These are phyloP conservation scores for Trichomonascaceae sp. DNA, from an alignment of 1,139 yeast genomes.

Conservation along the genomic window DNA sequence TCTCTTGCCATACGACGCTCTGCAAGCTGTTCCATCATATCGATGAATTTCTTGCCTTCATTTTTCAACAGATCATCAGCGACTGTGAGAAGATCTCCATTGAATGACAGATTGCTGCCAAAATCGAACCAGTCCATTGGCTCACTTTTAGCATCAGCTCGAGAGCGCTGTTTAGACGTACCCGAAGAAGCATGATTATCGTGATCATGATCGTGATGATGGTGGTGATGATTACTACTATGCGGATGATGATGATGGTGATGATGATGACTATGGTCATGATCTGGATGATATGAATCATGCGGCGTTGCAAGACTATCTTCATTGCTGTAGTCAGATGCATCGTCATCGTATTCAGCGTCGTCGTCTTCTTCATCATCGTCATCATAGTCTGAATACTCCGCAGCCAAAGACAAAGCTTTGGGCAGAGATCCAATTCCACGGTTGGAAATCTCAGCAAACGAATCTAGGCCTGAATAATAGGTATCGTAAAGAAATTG, in stretches of 20 bases:
- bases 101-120: conserved; percentile 33
- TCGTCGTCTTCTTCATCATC: conserved; percentile 11
- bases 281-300: neutral
- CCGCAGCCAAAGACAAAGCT: conserved; percentile 2
- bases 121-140: conserved; percentile 29
- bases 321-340: neutral
- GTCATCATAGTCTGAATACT: conserved; percentile 9
- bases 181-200: conserved; percentile 13
- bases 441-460: conserved; percentile 19
- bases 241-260: conserved; percentile 13
- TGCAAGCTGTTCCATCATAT: conserved; percentile 70
- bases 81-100: conserved; percentile 48
- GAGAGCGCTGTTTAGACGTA: conserved; percentile 3
- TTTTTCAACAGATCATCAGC: conserved; percentile 73
- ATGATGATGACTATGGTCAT: conserved; percentile 11
- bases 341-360: conserved; percentile 2
- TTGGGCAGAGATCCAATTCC: conserved; percentile 4
- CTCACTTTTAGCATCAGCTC: conserved; percentile 4
- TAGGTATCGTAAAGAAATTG: conserved; percentile 63
- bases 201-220: conserved; percentile 14
- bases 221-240: conserved; percentile 14
- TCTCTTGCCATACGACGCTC: conserved; percentile 51
- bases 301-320: neutral
- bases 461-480: conserved; percentile 36
- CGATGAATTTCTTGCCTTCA: conserved; percentile 68